Base-by-base conservation (phyloP, 2,329 filamentous ascomycete species). In the Sporothrix pseudoabietina region DNA sequence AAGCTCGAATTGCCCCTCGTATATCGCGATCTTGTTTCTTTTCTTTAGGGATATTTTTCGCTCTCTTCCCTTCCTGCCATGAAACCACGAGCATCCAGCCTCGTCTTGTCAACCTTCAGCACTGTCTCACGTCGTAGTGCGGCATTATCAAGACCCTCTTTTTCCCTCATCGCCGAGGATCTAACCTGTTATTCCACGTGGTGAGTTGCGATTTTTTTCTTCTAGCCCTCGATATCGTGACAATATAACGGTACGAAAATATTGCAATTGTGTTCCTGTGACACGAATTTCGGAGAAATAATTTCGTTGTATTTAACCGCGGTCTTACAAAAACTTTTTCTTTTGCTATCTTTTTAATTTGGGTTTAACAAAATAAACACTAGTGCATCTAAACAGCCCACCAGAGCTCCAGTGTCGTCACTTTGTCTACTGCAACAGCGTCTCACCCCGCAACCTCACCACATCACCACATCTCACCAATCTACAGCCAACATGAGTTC, bases 181-280 rank as follows among this genome's bases (percentile, higher is more conserved):
- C 30, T 26, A 61, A 41, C 19, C 44, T 9, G 47, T 44, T 49
- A 41, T 69, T 69, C 69, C 69, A 71, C 69, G 63, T 69, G 63
- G 72, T 74, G 69, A 71, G 72, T 74, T 35, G 52, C 49, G 32
- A 41, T 69, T 69, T 57, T 32, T 59, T 52, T 57, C 47, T 59
- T 63, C 84, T n/a, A 16, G 35, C 22, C 35, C 52, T 14, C 55
- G 26, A 39, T 41, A 55, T 16, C 19, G 61, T 6, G 26, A 47
- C 1, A 47, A 16, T 65, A 47, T n/a, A 22, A 19, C 10, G 61
- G 0, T 26, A n/a, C 35, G 22, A 47, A 19, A 30, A 16, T 65
- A 47, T 22, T 30, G 26, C 26, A 32, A 47, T 35, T 52, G 26
- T 52, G 5, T n/a, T 35, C 26, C 19, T 47, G 26, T 30, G 14